These are phyloP conservation scores for Fusarium subtropicale DNA, from an alignment of 2,329 filamentous ascomycete genomes.

Conservation along the genomic window DNA sequence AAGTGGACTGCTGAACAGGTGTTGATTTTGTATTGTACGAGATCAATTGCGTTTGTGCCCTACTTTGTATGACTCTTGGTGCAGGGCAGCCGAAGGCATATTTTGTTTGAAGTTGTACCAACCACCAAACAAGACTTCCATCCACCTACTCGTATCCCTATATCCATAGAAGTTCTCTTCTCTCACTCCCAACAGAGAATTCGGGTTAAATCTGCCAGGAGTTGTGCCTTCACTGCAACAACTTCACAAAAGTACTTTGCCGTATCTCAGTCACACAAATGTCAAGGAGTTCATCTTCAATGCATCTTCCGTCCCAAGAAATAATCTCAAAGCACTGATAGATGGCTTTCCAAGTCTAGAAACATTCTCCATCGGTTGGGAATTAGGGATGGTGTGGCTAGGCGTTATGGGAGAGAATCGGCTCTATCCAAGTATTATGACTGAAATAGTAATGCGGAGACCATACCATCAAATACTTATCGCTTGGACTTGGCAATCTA, in stretches of 20 bases:
- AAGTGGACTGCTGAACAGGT: too few species aligned
- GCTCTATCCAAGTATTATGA: background rate
- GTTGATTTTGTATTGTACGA: too few species aligned
- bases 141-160: too few species aligned
- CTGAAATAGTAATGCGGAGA: background rate
- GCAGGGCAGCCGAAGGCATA: too few species aligned
- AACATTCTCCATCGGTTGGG: background rate
- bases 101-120: too few species aligned
- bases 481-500: background rate
- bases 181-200: background rate
- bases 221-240: background rate
- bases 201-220: background rate
- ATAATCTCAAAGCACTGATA: background rate
- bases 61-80: too few species aligned
- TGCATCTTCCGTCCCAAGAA: accelerated
- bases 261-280: background rate
- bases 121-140: too few species aligned
- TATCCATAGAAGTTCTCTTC: background rate
- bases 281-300: background rate
- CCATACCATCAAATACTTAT: background rate
- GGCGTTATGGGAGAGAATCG: background rate
- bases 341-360: background rate
- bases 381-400: background rate
- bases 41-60: too few species aligned
- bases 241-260: too few species aligned